Conservation (phyloP, 805 yeast species). For the Wickerhamomyces sydowiorum region DNA sequence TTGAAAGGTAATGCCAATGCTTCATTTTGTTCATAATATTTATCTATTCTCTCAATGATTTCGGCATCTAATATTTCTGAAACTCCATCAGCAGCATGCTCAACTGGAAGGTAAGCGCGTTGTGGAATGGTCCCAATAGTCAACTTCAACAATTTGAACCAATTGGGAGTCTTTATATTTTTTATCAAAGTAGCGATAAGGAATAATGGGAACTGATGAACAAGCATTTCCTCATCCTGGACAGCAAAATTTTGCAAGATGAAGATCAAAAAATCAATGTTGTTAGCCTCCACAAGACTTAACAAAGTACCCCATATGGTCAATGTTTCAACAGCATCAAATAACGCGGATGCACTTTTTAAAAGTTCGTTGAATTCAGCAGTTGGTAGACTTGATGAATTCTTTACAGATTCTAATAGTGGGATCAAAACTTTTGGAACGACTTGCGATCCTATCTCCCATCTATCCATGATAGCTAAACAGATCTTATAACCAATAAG, state of each 20-base stretch:
- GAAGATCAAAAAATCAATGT: slow-evolving; percentile 49
- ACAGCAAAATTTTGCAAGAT: slow-evolving; percentile 63
- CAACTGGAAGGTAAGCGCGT: slow-evolving; percentile 53
- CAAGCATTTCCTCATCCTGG: slow-evolving; percentile 81
- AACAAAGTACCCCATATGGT: slow-evolving; percentile 70
- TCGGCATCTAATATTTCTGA: slow-evolving; percentile 12
- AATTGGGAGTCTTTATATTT: slow-evolving; percentile 14
- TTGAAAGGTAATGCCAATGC: slow-evolving; percentile 31
- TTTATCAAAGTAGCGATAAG: slow-evolving; percentile 41
- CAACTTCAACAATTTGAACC: slow-evolving; percentile 35
- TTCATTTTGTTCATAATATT: slow-evolving; percentile 28
- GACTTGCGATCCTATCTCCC: slow-evolving; percentile 84
- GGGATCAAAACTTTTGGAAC: slow-evolving; percentile 70
- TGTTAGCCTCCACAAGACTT: slow-evolving; percentile 32
- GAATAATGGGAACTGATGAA: slow-evolving; percentile 69
- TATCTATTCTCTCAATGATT: slow-evolving; percentile 23
- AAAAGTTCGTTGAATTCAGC: slow-evolving; percentile 38
- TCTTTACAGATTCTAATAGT: slow-evolving; percentile 44
- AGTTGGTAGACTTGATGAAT: slow-evolving; percentile 18
- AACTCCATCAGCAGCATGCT: slow-evolving; percentile 28
- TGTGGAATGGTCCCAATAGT: slow-evolving; percentile 56
- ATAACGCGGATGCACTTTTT: slow-evolving; percentile 59
- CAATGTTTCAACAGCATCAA: slow-evolving; percentile 80
- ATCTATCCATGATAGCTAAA: slow-evolving; percentile 76
- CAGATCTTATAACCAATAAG: slow-evolving; percentile 59